Evolutionary conservation across 805 yeast species (phyloP).

Genomic region (Priceomyces castillae): DNA sequence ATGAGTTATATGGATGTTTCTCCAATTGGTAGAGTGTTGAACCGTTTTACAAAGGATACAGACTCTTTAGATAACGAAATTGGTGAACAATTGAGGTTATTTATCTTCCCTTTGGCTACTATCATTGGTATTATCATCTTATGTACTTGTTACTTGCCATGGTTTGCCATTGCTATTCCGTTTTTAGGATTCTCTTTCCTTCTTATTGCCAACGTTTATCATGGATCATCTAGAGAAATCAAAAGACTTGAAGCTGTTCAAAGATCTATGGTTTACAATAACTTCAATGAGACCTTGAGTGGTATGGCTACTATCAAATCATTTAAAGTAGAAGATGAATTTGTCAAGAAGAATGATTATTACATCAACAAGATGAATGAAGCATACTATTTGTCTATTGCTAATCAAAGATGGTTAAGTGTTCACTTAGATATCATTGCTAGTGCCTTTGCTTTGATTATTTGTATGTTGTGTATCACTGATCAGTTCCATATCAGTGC

Average conservation of each 20-base stretch:
- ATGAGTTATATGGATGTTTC: constrained; percentile 43
- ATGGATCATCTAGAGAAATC: constrained; percentile 47
- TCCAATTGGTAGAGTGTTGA: constrained; percentile 44
- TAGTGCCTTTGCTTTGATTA: constrained; percentile 47
- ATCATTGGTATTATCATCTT: constrained; percentile 41
- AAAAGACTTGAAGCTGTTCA: constrained; percentile 48
- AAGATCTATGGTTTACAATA: constrained; percentile 48
- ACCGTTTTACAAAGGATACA: constrained; percentile 45
- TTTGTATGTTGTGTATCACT: constrained; percentile 57
- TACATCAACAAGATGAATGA: constrained; percentile 48
- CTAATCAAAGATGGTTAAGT: constrained; percentile 64
- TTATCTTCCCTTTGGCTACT: constrained; percentile 39
- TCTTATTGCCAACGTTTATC: constrained; percentile 43
- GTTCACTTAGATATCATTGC: constrained; percentile 52
- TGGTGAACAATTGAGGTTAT: constrained; percentile 42
- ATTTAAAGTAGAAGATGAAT: constrained; percentile 31
- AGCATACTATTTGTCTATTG: constrained; percentile 49
- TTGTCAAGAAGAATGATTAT: constrained; percentile 42
- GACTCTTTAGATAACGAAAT: constrained; percentile 46
- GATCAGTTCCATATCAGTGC: constrained; percentile 56
- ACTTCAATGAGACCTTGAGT: constrained; percentile 47
- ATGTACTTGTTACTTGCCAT: constrained; percentile 51
- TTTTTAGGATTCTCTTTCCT: constrained; percentile 40
- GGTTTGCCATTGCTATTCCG: constrained; percentile 57
- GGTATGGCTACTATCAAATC: constrained; percentile 48